A percentile compares a stretch with the other conserved stretches of the same genome.
These are phyloP conservation scores for Hypoxylon fragiforme DNA, from an alignment of 495 filamentous ascomycete species.

Conservation along the genomic window DNA sequence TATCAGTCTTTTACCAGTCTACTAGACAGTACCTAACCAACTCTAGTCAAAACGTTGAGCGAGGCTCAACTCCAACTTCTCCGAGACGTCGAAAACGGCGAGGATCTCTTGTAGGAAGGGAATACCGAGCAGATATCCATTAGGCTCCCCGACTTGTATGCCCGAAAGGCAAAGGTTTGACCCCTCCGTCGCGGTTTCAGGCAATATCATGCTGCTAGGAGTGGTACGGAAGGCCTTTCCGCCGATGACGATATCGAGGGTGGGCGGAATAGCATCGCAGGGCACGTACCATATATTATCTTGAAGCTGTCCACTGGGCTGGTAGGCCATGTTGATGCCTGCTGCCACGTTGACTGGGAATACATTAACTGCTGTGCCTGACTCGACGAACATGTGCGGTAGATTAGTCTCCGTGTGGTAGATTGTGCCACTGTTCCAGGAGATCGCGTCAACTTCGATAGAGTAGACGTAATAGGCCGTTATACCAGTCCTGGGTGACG, in stretches of 20 bases:
- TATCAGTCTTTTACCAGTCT: too few species aligned
- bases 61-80: conserved; percentile 55
- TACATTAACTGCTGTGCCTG: conserved; percentile 43
- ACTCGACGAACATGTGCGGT: conserved; percentile 43
- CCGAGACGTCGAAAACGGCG: conserved; percentile 57
- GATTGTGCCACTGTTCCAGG: conserved; percentile 27
- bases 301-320: conserved; percentile 7
- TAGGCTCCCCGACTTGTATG: conserved; percentile 41
- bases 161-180: conserved; percentile 48
- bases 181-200: conserved; percentile 36
- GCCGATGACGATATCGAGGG: conserved; percentile 54
- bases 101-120: conserved; percentile 64
- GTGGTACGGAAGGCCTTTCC: conserved; percentile 54
- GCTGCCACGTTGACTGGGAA: conserved; percentile 39
- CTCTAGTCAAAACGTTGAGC: conserved; percentile 33
- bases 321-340: conserved; percentile 20
- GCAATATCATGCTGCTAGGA: conserved; percentile 54
- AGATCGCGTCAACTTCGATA: conserved; percentile 27
- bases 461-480: conserved; percentile 38
- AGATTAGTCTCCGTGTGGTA: conserved; percentile 12
- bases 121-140: conserved; percentile 58
- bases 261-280: conserved; percentile 55
- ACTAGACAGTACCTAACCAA: too few species aligned
- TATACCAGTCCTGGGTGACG: conserved; percentile 22
- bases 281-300: conserved; percentile 42